A percentile compares a stretch with the other conserved stretches of the same genome.
Evolutionary conservation across 176 grass and related monocot species (phyloP).

Genomic region (Raddia guianensis): DNA sequence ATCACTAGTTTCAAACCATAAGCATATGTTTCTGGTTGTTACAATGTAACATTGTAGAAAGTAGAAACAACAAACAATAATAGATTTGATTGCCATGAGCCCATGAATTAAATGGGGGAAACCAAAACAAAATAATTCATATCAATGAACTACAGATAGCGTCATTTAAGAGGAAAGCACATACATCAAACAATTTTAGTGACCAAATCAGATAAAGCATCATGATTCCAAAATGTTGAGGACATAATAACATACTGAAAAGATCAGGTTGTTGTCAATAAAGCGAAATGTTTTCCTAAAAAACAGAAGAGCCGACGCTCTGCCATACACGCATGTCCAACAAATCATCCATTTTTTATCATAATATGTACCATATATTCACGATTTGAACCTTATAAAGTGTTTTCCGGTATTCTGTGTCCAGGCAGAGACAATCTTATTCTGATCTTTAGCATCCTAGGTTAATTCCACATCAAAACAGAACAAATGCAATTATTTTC

Average conservation of each 20-base stretch:
- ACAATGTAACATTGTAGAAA: not conserved
- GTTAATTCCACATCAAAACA: not conserved
- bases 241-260: not conserved
- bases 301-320: not conserved
- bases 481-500: slow-evolving; percentile 21
- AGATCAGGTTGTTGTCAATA: not conserved
- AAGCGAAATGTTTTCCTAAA: not conserved
- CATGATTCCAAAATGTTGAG: not conserved
- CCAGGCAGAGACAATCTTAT: not conserved
- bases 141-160: not conserved
- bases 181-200: slow-evolving; percentile 26
- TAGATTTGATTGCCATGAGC: not conserved
- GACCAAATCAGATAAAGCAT: slow-evolving; percentile 1
- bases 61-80: slow-evolving; percentile 4
- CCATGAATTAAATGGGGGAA: not conserved
- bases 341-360: not conserved
- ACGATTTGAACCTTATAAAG: not conserved
- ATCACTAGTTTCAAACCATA: not conserved
- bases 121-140: not conserved
- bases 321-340: not conserved
- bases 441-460: not conserved
- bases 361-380: slow-evolving; percentile 4
- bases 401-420: not conserved
- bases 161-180: slow-evolving; percentile 6
- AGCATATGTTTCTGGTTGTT: slow-evolving; percentile 1